These are phyloP conservation scores for Penicillium sp. DNA, from an alignment of 2,329 filamentous ascomycete species.

Conservation along the genomic window DNA sequence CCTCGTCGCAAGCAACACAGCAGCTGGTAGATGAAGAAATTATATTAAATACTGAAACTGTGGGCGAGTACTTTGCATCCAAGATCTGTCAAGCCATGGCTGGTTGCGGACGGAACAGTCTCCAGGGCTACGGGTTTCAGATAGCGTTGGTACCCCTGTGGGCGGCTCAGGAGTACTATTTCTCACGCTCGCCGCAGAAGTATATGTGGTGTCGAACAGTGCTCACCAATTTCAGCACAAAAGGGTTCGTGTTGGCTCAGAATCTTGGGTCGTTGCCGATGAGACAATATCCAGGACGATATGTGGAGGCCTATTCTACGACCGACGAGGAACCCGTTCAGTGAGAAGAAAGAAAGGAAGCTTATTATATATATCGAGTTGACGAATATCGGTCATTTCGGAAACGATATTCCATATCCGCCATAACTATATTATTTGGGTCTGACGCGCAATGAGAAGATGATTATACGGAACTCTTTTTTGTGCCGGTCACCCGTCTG, in stretches of 20 bases:
- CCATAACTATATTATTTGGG: background rate
- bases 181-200: constrained; percentile 4
- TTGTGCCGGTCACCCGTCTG: background rate
- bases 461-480: background rate
- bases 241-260: constrained; percentile 13
- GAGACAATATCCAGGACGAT: constrained; percentile 12
- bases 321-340: background rate
- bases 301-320: background rate
- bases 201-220: constrained; percentile 14
- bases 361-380: background rate
- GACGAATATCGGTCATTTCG: background rate
- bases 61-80: constrained; percentile 13
- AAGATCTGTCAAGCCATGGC: constrained; percentile 15
- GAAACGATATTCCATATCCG: background rate
- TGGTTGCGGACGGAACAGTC: constrained; percentile 11
- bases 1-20: background rate
- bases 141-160: constrained; percentile 13
- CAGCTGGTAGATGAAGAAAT: constrained; percentile 1
- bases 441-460: background rate
- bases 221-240: constrained; percentile 14
- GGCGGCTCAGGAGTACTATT: constrained; percentile 13
- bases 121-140: constrained; percentile 13
- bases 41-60: constrained; percentile 3
- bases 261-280: constrained; percentile 5
- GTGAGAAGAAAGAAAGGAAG: background rate